These are phyloP conservation scores for Sicyos baderoa DNA, from an alignment of 306 rosid genomes.

Conservation along the genomic window DNA sequence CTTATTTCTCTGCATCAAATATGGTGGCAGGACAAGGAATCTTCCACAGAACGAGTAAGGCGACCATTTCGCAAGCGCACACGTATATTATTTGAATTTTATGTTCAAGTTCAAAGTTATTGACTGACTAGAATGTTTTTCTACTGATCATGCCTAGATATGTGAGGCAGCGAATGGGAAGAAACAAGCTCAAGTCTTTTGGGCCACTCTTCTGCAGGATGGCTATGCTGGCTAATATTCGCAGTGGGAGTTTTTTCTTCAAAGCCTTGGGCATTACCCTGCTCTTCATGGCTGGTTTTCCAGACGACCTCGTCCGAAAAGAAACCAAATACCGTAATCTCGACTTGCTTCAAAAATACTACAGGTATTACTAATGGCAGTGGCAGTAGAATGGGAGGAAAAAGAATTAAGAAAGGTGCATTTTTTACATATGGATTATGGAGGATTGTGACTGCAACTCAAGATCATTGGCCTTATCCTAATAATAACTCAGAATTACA, in stretches of 20 bases:
- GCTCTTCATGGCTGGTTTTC: conserved; percentile 90
- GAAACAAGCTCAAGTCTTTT: conserved; percentile 76
- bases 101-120: neutral
- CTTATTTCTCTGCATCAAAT: conserved; percentile 84
- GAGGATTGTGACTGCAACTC: neutral
- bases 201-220: conserved; percentile 47
- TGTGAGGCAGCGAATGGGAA: conserved; percentile 76
- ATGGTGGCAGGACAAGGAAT: conserved; percentile 92
- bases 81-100: neutral
- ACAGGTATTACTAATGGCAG: conserved; percentile 39
- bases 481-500: neutral
- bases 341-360: conserved; percentile 80
- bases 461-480: neutral
- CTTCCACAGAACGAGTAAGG: conserved; percentile 89
- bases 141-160: conserved; percentile 27
- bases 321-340: conserved; percentile 78
- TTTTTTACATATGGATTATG: neutral
- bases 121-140: too few relatives aligned
- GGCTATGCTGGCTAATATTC: conserved; percentile 50
- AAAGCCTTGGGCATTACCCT: conserved; percentile 82
- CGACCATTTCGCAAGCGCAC: neutral
- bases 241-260: conserved; percentile 90
- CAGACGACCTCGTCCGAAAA: conserved; percentile 59
- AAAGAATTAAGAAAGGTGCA: neutral
- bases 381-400: neutral